A percentile compares a stretch with the other conserved stretches of the same genome.
Evolutionary conservation across 139 green algal species (phyloP).

Genomic region (Chlamydomonas schloesseri): DNA sequence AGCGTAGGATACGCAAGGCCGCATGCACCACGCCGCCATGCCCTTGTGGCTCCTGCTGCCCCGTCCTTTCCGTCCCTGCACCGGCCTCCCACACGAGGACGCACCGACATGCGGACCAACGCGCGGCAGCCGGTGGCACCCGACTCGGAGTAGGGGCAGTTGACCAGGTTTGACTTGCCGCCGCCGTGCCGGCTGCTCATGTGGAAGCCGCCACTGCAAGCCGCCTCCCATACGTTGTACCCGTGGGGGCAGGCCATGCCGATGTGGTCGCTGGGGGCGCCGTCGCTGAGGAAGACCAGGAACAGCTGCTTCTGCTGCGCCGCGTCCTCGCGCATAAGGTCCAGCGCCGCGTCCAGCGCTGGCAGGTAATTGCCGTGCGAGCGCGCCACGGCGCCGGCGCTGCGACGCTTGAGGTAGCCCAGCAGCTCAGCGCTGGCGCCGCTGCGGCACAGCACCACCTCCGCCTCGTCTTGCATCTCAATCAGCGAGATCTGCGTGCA

Average conservation of each 20-base stretch:
- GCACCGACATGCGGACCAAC: too few relatives aligned
- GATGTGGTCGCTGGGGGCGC: neutral
- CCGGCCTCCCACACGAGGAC: too few relatives aligned
- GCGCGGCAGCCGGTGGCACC: neutral
- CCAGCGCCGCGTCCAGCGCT: slow-evolving; percentile 11
- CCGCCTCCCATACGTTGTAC: slow-evolving; percentile 7
- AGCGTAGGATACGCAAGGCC: too few relatives aligned
- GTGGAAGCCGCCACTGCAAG: neutral
- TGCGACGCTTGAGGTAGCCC: neutral
- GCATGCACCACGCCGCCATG: too few relatives aligned
- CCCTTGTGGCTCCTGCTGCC: too few relatives aligned
- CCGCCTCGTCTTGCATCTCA: slow-evolving; percentile 41
- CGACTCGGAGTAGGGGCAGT: neutral
- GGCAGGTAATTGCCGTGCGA: slow-evolving; percentile 57
- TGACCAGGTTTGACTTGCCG: neutral
- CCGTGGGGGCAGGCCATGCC: neutral
- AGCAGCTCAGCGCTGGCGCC: neutral
- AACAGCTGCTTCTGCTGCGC: neutral
- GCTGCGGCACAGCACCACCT: slow-evolving; percentile 33
- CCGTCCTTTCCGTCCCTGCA: too few relatives aligned
- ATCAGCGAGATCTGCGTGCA: slow-evolving; percentile 50
- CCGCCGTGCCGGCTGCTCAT: neutral
- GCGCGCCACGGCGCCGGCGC: neutral
- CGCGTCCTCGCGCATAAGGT: neutral
- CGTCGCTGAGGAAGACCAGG: neutral